Evolutionary conservation across 2,329 filamentous ascomycete genomes (phyloP).

Genomic region (Exophiala calicioides): DNA sequence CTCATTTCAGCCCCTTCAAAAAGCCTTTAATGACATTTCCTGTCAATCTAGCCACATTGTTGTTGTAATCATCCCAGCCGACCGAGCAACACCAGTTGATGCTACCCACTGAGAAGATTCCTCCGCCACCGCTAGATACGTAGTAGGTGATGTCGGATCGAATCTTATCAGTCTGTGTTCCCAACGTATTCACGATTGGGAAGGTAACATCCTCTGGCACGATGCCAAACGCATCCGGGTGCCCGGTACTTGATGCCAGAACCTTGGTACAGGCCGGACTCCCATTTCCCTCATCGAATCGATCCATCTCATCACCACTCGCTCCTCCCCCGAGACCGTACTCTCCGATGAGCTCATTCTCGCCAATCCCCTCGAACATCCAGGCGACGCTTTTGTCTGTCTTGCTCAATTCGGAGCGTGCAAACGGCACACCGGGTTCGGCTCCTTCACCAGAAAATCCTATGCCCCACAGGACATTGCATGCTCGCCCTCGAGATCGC

Average conservation of each 20-base stretch:
- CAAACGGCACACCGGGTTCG: constrained; percentile 34
- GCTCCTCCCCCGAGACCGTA: constrained; percentile 36
- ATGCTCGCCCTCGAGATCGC: constrained; percentile 35
- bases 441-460: constrained; percentile 36
- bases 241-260: constrained; percentile 29
- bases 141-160: constrained; percentile 33
- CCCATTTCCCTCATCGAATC: constrained; percentile 36
- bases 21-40: constrained; percentile 31
- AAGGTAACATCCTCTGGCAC: constrained; percentile 3
- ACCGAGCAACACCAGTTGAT: constrained; percentile 34
- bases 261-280: constrained; percentile 35
- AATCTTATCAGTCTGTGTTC: constrained; percentile 35
- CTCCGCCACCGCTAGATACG: constrained; percentile 29
- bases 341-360: constrained; percentile 27
- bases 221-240: constrained; percentile 28
- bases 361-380: constrained; percentile 28
- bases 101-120: constrained; percentile 32
- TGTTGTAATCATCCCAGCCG: constrained; percentile 33
- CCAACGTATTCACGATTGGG: constrained; percentile 7
- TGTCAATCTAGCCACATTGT: constrained; percentile 32
- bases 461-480: constrained; percentile 36
- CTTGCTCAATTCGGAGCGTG: constrained; percentile 18
- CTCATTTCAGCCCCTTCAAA: constrained; percentile 8
- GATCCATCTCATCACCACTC: constrained; percentile 40
- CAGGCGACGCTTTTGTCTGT: constrained; percentile 21